phyloP scores from a whole-genome alignment of 805 yeast genomes.

The Lachancea nothofagi region DNA sequence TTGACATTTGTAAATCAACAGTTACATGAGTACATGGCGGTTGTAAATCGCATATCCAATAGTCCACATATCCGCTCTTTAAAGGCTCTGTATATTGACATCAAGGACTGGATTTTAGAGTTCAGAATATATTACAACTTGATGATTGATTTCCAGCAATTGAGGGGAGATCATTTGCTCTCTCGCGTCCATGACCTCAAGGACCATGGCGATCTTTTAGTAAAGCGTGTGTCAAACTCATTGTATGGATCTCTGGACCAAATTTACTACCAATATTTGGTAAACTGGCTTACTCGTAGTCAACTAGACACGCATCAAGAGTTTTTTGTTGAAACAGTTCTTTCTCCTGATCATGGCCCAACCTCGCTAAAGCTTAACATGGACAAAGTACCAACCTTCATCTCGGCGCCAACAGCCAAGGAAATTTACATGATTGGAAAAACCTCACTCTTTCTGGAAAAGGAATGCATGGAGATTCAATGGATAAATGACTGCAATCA shows the following conservation, averaged over 20 bases:
- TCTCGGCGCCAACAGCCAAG: slow-evolving; percentile 36
- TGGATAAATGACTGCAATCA: slow-evolving; percentile 51
- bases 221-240: slow-evolving; percentile 39
- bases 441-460: slow-evolving; percentile 56
- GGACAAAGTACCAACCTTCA: slow-evolving; percentile 36
- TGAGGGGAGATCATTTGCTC: slow-evolving; percentile 48
- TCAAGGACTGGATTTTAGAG: slow-evolving; percentile 48
- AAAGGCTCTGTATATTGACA: slow-evolving; percentile 28
- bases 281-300: slow-evolving; percentile 68
- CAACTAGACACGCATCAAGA: slow-evolving; percentile 52
- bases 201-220: slow-evolving; percentile 57
- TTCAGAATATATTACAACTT: slow-evolving; percentile 54
- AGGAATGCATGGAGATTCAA: slow-evolving; percentile 58
- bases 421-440: slow-evolving; percentile 66
- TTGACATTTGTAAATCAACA: slow-evolving; percentile 41
- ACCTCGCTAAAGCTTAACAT: slow-evolving; percentile 13
- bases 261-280: slow-evolving; percentile 58
- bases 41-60: slow-evolving; percentile 42
- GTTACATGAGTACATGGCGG: slow-evolving; percentile 39
- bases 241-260: slow-evolving; percentile 43
- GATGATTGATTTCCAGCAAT: slow-evolving; percentile 28
- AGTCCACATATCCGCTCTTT: slow-evolving; percentile 29
- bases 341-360: background rate
- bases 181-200: slow-evolving; percentile 46
- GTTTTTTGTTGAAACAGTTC: slow-evolving; percentile 46